Base-by-base conservation (phyloP, 495 filamentous ascomycete species). In the Platismatia glauca region DNA sequence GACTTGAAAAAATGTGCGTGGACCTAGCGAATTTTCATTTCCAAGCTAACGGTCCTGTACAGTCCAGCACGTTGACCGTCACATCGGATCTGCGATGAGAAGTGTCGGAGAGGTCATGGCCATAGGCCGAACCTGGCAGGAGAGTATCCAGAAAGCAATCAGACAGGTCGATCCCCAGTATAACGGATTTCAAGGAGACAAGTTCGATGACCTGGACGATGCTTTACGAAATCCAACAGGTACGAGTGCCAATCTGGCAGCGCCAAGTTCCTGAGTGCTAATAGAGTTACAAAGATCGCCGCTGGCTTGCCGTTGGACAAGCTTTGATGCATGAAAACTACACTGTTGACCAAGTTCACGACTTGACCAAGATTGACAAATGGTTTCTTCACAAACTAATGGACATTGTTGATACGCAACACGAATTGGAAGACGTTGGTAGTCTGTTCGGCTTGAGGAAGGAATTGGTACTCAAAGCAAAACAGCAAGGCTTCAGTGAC, bases 21-120 rank as follows among this genome's bases (percentile, higher is more conserved):
- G 27, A 31, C 48, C 12, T 29, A 16, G 1, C 16, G 7, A 16
- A 29, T 13, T 52, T n/a, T 29, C 1, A 52, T 16, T 2, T 0
- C 7, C 12, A 15, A 15, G 24, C 48, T 52, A 31, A 52, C 13
- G 1, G 11, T 13, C 13, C 12, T 52, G 48, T 18, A 29, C 7
- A 52, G 48, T 98, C 79, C 93, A 97, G 78, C 91, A 98, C 71
- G 93, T 98, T 64, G 93, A 95, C 79, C 87, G 93, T 58, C 90
- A 95, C 73, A 98, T 98, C 73, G 93, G 93, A 60, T 93, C 89
- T 71, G 87, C 93, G 41, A 98, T 98, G 89, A 97, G 97, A 79
- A 96, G 93, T 38, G 93, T 98, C 55, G 93, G 93, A 63, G 93
- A 98, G 76, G 93, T 98, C 57, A 98, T 98, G 93, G 94, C 93